A percentile compares a stretch with the other conserved stretches of the same genome.
Conservation (phyloP, 306 rosid species). For the Inga laurina region DNA sequence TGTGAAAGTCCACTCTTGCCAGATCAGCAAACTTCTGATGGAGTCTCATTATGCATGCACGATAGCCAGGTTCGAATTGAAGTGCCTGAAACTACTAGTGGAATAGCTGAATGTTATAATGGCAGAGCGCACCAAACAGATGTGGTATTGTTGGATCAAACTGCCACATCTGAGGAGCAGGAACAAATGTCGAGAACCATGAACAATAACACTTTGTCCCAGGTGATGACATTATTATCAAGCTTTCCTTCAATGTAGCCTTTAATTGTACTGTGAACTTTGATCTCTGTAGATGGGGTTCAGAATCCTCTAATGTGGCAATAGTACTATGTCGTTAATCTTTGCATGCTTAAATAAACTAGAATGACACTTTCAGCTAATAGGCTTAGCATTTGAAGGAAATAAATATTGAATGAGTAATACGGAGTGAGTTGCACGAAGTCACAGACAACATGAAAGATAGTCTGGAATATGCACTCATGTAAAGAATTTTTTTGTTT, state of each 20-base stretch:
- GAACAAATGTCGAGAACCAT: conserved; percentile 37
- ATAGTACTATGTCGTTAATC: background rate
- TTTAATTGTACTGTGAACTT: conserved; percentile 18
- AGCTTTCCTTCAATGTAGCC: conserved; percentile 31
- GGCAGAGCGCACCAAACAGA: conserved; percentile 17
- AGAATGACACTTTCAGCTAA: background rate
- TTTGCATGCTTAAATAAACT: background rate
- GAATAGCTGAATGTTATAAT: conserved; percentile 36
- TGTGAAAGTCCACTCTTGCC: conserved; percentile 30
- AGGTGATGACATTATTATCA: conserved; percentile 33
- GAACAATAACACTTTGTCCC: conserved; percentile 33
- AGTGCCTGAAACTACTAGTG: conserved; percentile 34
- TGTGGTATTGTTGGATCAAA: conserved; percentile 28
- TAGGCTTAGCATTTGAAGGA: background rate
- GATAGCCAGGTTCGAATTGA: conserved; percentile 29
- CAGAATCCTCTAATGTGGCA: background rate
- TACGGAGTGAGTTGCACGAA: background rate
- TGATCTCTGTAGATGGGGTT: conserved; percentile 40
- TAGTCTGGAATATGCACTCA: background rate
- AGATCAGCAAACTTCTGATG: conserved; percentile 35
- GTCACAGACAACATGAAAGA: background rate
- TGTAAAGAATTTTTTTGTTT: background rate
- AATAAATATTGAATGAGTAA: background rate
- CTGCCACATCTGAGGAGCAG: conserved; percentile 37
- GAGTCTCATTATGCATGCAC: conserved; percentile 20